Evolutionary conservation across 2,329 filamentous ascomycete species (phyloP), one percentile per base, ranked within the genome.

Genomic region (Microdochium trichocladiopsis): DNA sequence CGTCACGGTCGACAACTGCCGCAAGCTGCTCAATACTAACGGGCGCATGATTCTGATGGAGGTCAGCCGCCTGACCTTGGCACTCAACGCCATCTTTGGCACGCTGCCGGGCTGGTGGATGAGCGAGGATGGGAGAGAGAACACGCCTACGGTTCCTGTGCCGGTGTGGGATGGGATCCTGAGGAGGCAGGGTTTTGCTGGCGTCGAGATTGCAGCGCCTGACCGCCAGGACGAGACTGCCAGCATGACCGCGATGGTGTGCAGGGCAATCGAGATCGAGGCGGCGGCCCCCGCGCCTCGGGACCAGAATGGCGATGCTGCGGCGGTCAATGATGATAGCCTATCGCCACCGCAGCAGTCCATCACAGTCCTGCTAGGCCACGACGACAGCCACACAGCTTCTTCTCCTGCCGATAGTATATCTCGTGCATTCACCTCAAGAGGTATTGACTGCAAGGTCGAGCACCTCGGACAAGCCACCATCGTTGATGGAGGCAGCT

Each of bases 21-120:
- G 54, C 14, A 56, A 51, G 8, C 48, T 64, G 2, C 51, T 65
- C 8, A 49, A 50, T 48, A 58, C 58, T 9, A 52, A 52, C 11
- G 63, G 62, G 4, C 49, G 23, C 10, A 52, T 63, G 4, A 12
- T 63, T 1, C n/a, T 64, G 4, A 43, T 56, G 10, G 62, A 64
- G 47, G 25, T 49, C 45, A 55, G 56, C 25, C 43, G 43, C 18
- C 43, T 22, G 4, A 11, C 6, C 3, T 10, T 25, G 21, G 5
- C 43, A 3, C 10, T 52, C 9, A 22, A 53, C 31, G 52, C 58
- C 8, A 41, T 53, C 21, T 59, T 58, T 47, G 59, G 58, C 23
- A 23, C 50, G 2, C 33, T 60, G 2, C 52, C 56, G 2, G 53
- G 53, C 14, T 59, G 55, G 58, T 56, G 57, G 55, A 45, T 53